Base-by-base conservation (phyloP, 1,139 yeast genomes). In the Diutina pseudorugosa region DNA sequence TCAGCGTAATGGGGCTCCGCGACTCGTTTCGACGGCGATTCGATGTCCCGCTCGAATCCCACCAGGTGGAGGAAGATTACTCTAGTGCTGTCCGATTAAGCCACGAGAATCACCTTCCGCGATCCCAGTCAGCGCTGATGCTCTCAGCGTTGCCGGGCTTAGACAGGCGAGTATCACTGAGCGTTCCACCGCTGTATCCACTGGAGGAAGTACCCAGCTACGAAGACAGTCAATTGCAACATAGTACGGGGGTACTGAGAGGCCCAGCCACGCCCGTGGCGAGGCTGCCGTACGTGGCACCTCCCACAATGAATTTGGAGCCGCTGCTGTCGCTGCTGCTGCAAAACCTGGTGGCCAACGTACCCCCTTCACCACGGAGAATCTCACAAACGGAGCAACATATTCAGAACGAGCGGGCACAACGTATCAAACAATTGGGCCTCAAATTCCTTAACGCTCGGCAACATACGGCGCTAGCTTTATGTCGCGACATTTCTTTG, bases 391-490 rank as follows among this genome's bases (percentile, higher is more conserved):
- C 36, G 1, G 40, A 27, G 23, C 49, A 45, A n/a, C 40, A n/a
- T 2, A 25, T 21, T 6, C 47, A 43, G 33, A 43, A 8, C 21
- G 47, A 43, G 14, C 47, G 47, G 12, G 33, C 47, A 12, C n/a
- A 45, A 4, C 27, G 27, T 11, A 45, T 64, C 53, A 84, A 83
- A 61, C 71, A 71, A 47, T 65, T 84, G 47, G 91, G 91, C 0
- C 69, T 84, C 53, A 80, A 79, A 59, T 77, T 85, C 55, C 71
- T 88, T 54, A 84, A 83, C 58, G 88, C 94, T 1, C 73, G 82
- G 56, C 91, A 87, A 59, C 95, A 87, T 62, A 77, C 86, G 58
- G 75, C 86, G 9, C 73, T 90, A 56, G 87, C 93, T 0, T 67
- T 79, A 25, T 82, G 89, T 59, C 71, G 94, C 56, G 95, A 86